Evolutionary conservation across 2,329 filamentous ascomycete genomes (phyloP).

Genomic region (Nothopassalora personata): DNA sequence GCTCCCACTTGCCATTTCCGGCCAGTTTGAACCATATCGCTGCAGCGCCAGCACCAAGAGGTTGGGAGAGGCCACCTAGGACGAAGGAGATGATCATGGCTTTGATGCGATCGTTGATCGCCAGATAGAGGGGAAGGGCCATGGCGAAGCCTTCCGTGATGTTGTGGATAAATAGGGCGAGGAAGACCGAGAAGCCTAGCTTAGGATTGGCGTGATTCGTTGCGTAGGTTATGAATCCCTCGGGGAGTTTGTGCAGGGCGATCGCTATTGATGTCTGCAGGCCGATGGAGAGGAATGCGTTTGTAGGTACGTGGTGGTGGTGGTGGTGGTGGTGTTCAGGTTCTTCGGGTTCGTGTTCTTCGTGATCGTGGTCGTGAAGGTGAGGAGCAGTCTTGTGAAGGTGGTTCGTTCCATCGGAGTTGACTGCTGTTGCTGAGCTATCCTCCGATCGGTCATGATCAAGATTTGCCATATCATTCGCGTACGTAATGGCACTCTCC

Average conservation of each 20-base stretch:
- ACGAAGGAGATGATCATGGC: slow-evolving; percentile 82
- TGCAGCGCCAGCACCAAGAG: slow-evolving; percentile 76
- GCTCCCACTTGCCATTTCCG: slow-evolving; percentile 42
- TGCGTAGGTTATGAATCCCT: slow-evolving; percentile 82
- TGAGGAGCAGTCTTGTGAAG: slow-evolving; percentile 18
- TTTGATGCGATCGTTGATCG: slow-evolving; percentile 69
- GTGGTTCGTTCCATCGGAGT: slow-evolving; percentile 1
- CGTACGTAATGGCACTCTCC: slow-evolving; percentile 1
- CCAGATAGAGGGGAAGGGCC: slow-evolving; percentile 87
- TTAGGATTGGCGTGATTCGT: slow-evolving; percentile 92
- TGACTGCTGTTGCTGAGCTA: slow-evolving; percentile 16
- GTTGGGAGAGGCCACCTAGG: slow-evolving; percentile 81
- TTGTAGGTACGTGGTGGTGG: slow-evolving; percentile 92
- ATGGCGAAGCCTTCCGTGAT: slow-evolving; percentile 96
- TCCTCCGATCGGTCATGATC: slow-evolving; percentile 15
- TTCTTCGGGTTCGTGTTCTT: slow-evolving; percentile 8
- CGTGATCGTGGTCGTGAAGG: slow-evolving; percentile 8
- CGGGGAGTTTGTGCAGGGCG: slow-evolving; percentile 91
- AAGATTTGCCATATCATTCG: slow-evolving; percentile 4
- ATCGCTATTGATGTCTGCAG: slow-evolving; percentile 94
- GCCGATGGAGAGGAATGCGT: slow-evolving; percentile 90
- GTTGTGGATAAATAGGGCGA: slow-evolving; percentile 96
- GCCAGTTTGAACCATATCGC: slow-evolving; percentile 80
- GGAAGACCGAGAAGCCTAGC: slow-evolving; percentile 85
- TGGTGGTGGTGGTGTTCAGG: slow-evolving; percentile 75